These are phyloP conservation scores for Cytospora piceae DNA, from an alignment of 2,329 filamentous ascomycete species.

Conservation along the genomic window DNA sequence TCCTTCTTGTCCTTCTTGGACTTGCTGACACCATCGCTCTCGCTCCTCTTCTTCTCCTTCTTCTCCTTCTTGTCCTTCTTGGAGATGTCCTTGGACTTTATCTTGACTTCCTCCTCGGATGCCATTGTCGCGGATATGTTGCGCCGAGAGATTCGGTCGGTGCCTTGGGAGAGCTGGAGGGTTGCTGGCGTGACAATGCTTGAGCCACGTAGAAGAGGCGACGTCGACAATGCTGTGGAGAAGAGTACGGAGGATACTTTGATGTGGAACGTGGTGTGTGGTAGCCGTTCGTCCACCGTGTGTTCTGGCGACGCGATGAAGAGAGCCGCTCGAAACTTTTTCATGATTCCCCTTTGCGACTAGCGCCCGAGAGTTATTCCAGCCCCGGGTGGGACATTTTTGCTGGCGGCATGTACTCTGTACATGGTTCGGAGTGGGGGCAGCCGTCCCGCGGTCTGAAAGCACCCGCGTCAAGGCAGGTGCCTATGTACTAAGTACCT, in stretches of 20 bases:
- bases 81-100: constrained; percentile 45
- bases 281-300: neutral
- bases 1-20: constrained; percentile 64
- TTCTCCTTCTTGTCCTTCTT: constrained; percentile 59
- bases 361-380: constrained; percentile 29
- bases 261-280: neutral
- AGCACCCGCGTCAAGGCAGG: neutral
- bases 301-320: neutral
- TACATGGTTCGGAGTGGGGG: neutral
- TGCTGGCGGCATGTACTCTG: neutral
- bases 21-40: constrained; percentile 58
- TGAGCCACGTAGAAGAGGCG: neutral
- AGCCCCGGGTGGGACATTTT: constrained; percentile 19
- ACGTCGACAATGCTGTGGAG: neutral
- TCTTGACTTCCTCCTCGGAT: constrained; percentile 53
- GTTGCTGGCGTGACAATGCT: neutral
- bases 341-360: constrained; percentile 20
- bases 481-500: neutral
- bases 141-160: neutral
- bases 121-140: constrained; percentile 43
- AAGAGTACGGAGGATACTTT: neutral
- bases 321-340: constrained; percentile 25
- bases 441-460: neutral
- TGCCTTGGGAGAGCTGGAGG: neutral
- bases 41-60: constrained; percentile 59